phyloP scores from a whole-genome alignment of 2,329 filamentous ascomycete species.

The Colletotrichum tropicale region DNA sequence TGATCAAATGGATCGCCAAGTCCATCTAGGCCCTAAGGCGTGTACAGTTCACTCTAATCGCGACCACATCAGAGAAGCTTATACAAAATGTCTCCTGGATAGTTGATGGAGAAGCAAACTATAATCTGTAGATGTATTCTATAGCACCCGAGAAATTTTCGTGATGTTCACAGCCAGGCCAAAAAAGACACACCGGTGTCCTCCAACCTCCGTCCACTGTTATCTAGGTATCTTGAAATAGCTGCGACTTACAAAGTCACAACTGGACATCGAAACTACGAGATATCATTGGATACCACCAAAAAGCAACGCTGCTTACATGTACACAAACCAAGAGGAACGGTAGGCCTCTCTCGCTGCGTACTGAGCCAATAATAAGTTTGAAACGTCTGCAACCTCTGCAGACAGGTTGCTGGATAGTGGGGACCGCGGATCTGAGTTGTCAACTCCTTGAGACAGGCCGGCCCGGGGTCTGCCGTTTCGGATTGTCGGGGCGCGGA shows the following conservation, averaged over 20 bases:
- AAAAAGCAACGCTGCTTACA: not conserved
- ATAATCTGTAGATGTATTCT: not conserved
- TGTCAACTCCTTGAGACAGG: conserved; percentile 14
- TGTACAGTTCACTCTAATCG: not conserved
- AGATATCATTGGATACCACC: not conserved
- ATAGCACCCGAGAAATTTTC: not conserved
- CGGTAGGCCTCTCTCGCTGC: not conserved
- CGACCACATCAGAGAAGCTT: not conserved
- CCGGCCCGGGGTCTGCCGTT: not conserved
- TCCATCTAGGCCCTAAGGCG: no score
- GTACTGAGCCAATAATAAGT: not conserved
- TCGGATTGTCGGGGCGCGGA: conserved; percentile 4
- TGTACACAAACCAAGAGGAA: not conserved
- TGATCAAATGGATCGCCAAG: not conserved
- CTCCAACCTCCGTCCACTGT: not conserved
- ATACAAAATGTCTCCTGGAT: not conserved
- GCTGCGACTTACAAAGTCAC: not conserved
- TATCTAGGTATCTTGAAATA: not conserved
- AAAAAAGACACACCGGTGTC: not conserved
- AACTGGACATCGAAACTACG: not conserved
- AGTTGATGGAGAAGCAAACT: not conserved
- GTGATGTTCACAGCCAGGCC: not conserved
- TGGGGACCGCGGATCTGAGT: not conserved
- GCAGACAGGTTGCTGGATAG: not conserved
- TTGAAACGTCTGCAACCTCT: not conserved